Evolutionary conservation across 768 basidiomycete genomes (phyloP).

Genomic region (Suillus paluster): DNA sequence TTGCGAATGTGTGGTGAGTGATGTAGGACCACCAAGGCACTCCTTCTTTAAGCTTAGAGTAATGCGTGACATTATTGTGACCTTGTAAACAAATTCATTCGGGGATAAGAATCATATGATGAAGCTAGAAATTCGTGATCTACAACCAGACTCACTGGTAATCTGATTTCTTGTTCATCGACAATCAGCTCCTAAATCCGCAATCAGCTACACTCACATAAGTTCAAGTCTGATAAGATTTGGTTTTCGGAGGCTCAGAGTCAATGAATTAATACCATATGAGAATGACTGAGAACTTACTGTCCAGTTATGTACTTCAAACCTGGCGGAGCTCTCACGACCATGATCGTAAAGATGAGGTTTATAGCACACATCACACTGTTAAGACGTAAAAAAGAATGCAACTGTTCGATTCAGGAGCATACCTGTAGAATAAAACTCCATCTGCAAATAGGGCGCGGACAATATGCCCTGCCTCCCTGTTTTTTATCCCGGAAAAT

Average conservation of each 20-base stretch:
- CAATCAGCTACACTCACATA: background rate
- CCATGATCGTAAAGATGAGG: slow-evolving; percentile 44
- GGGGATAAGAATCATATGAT: background rate
- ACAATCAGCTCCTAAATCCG: background rate
- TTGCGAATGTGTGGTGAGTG: background rate
- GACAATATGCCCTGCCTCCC: slow-evolving; percentile 22
- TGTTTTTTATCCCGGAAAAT: slow-evolving; percentile 20
- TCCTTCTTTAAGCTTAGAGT: slow-evolving; percentile 61
- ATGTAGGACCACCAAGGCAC: background rate
- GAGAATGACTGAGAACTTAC: slow-evolving; percentile 15
- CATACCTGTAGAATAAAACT: slow-evolving; percentile 39
- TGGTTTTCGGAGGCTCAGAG: background rate
- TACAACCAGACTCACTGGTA: background rate
- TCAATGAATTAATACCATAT: background rate
- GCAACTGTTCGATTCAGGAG: background rate
- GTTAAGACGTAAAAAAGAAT: background rate
- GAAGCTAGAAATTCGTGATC: background rate
- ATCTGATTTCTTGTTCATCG: background rate
- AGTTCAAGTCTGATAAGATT: background rate
- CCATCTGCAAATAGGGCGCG: slow-evolving; percentile 36
- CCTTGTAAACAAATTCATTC: slow-evolving; percentile 41
- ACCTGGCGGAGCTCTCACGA: slow-evolving; percentile 30
- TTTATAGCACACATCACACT: slow-evolving; percentile 46
- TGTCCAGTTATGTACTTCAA: slow-evolving; percentile 42
- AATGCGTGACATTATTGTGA: slow-evolving; percentile 72